Conservation (phyloP, 139 green algal species). For the Penium margaritaceum region DNA sequence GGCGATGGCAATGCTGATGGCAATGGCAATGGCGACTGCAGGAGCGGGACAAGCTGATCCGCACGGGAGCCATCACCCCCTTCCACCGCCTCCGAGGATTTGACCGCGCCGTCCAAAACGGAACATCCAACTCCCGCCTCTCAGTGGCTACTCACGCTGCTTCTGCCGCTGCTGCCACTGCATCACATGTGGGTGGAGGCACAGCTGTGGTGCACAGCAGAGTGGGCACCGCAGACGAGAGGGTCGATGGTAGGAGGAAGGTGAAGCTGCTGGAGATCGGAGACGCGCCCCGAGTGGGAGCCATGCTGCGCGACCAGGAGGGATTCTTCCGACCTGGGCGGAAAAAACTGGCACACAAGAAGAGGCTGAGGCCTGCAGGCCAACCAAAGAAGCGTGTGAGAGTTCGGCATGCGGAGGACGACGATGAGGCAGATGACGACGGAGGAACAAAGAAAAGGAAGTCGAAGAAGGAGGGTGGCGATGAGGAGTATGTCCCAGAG, state of each 20-base stretch:
- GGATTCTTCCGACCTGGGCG: too few species aligned
- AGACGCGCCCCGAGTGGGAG: too few species aligned
- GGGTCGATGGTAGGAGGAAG: neutral
- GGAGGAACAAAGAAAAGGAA: constrained; percentile 2
- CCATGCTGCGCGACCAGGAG: too few species aligned
- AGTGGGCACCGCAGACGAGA: neutral
- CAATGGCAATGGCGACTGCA: too few species aligned
- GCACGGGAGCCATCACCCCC: constrained; percentile 28
- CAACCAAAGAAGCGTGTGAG: neutral
- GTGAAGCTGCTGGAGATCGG: neutral
- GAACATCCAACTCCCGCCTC: neutral
- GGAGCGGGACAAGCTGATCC: constrained; percentile 32
- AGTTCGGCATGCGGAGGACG: neutral
- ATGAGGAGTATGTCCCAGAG: neutral
- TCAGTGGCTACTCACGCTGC: neutral
- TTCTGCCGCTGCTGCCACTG: neutral
- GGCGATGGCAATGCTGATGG: too few species aligned
- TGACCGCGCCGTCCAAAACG: constrained; percentile 8
- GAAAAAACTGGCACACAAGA: too few species aligned
- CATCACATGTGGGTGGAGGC: neutral
- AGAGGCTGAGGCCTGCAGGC: neutral
- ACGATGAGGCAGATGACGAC: neutral
- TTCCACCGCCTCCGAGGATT: constrained; percentile 25
- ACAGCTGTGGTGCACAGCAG: neutral
- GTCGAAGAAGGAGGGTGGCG: neutral